These are phyloP conservation scores for Phytophthora crassamura DNA, from an alignment of 352 stramenopile species.

Conservation along the genomic window DNA sequence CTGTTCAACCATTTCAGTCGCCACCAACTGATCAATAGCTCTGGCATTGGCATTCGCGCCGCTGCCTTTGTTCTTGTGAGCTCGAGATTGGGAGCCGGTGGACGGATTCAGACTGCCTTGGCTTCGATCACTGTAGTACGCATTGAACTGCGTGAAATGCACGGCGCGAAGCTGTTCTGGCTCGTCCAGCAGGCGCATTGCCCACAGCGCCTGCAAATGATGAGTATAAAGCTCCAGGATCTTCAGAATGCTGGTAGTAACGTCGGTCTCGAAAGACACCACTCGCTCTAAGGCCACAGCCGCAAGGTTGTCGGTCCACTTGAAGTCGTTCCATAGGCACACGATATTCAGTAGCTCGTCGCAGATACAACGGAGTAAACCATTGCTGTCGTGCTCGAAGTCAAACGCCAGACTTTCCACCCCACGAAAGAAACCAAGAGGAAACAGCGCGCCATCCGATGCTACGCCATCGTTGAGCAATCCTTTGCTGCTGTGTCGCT, in stretches of 20 bases:
- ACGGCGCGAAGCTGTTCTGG: constrained; percentile 54
- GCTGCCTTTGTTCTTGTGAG: background rate
- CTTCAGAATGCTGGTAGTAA: constrained; percentile 66
- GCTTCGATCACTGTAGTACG: constrained; percentile 71
- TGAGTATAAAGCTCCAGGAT: constrained; percentile 65
- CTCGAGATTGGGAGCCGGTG: constrained; percentile 8
- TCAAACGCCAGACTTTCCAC: constrained; percentile 62
- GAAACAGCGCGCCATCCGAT: constrained; percentile 36
- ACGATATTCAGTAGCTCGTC: constrained; percentile 79
- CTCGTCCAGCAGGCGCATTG: constrained; percentile 46
- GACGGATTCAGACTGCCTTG: constrained; percentile 34
- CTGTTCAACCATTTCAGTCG: constrained; percentile 38
- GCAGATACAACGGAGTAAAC: constrained; percentile 66
- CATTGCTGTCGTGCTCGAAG: constrained; percentile 69
- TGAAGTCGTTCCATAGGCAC: constrained; percentile 83
- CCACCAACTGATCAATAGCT: constrained; percentile 22
- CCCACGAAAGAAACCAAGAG: constrained; percentile 49
- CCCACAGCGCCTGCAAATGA: constrained; percentile 70
- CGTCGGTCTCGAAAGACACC: constrained; percentile 62
- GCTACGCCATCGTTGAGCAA: constrained; percentile 9
- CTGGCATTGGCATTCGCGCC: background rate
- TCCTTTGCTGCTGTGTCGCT: constrained; percentile 24
- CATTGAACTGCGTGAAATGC: constrained; percentile 74
- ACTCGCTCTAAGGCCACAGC: constrained; percentile 55
- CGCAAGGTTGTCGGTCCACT: constrained; percentile 69